Evolutionary conservation across 257 asterid species (phyloP), one percentile per base, ranked within the genome.

Genomic region (Nicotiana undulata): DNA sequence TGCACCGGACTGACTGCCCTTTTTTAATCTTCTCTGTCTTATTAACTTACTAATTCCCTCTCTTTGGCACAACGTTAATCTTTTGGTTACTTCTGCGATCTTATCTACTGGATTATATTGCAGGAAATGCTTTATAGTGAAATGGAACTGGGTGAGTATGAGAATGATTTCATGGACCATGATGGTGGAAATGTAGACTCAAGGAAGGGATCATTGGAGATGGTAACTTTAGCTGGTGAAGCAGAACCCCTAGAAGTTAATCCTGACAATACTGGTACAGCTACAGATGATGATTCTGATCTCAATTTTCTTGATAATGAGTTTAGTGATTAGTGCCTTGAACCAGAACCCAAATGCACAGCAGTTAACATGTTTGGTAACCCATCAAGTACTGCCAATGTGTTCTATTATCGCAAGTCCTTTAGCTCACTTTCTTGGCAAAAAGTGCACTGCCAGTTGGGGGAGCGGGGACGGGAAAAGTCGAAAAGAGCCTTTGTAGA

Each of bases 101-200:
- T 52, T 20, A 79, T 29, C 32, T 32, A 22, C 55, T 60, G 11
- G 60, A 17, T 77, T 32, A 76, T 84, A 24, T 8, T 76, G 87
- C 92, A 93, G 98, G 96, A 92, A 82, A 85, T 88, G 76, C 84
- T 83, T 18, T 91, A 86, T 75, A 87, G 85, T 81, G 98, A 92
- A 46, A 86, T 86, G 89, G 98, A 91, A 79, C 93, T 88, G 44
- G 93, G 85, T 70, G 93, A 91, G 65, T 91, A 85, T 22, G 98
- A 86, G 88, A 89, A 89, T 67, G 97, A 92, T 61, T 60, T 91
- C 63, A 86, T 86, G 82, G 94, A 88, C 63, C 89, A 75, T 34
- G 96, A 92, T 28, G 93, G 88, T 74, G 91, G 90, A 70, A 84
- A 85, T 87, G 89, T 82, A 37, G 90, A 85, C 9, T 53, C 86